Conservation (phyloP, 805 yeast species). For the Schwanniomyces sp. region DNA sequence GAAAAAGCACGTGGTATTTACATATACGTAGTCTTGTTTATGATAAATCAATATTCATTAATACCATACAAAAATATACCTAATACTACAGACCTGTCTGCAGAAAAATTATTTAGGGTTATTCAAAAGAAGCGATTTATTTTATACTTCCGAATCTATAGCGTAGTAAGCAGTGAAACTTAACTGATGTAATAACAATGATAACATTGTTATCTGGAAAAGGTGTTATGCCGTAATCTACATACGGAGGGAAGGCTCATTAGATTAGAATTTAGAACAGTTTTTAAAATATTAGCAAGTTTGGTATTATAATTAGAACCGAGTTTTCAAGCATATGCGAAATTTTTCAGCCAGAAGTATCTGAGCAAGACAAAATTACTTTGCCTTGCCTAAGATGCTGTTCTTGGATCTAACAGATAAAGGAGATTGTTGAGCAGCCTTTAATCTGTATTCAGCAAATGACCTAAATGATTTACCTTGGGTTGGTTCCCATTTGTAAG, state of each 20-base stretch:
- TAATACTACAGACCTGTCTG: background rate
- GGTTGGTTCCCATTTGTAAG: constrained; percentile 35
- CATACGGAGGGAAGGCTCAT: too few species aligned
- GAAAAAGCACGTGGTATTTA: background rate
- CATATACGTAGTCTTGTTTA: too few species aligned
- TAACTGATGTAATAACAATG: too few species aligned
- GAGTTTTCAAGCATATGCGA: too few species aligned
- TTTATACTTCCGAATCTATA: too few species aligned
- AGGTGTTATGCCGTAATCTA: too few species aligned
- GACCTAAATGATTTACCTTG: constrained; percentile 40
- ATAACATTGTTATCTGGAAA: too few species aligned
- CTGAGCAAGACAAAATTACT: background rate
- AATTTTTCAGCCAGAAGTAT: too few species aligned
- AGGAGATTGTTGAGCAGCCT: constrained; percentile 41
- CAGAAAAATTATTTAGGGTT: background rate
- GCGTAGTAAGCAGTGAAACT: too few species aligned
- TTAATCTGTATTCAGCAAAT: constrained; percentile 45
- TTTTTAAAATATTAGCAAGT: too few species aligned
- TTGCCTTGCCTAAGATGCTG: background rate
- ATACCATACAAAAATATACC: background rate
- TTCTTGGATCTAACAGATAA: constrained; percentile 27
- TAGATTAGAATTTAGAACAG: too few species aligned
- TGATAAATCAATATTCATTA: background rate
- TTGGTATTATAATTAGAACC: too few species aligned
- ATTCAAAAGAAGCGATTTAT: background rate